Percentiles rank a stretch among this genome's conserved stretches.
Conservation (phyloP, 139 green algal species). For the Chlamydomonas sp. region DNA sequence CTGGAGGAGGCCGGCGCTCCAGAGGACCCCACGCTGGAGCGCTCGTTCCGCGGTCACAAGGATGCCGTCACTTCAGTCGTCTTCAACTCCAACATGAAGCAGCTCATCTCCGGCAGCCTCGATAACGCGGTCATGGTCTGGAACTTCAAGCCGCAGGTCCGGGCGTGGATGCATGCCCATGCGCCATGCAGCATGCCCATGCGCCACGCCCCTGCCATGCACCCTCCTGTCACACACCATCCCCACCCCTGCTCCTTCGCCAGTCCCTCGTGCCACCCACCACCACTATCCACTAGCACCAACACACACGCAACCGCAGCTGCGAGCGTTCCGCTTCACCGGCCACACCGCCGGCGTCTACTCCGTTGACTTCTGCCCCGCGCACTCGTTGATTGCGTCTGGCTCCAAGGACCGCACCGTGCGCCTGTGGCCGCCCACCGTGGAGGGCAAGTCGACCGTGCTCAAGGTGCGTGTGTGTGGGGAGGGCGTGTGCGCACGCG, state of each 20-base stretch:
- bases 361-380: conserved; percentile 65
- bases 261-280: too few relatives aligned
- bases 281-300: too few relatives aligned
- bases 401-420: conserved; percentile 78
- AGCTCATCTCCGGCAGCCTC: conserved; percentile 68
- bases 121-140: conserved; percentile 82
- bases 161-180: too few relatives aligned
- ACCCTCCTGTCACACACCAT: too few relatives aligned
- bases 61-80: conserved; percentile 67
- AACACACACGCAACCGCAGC: conserved; percentile 41
- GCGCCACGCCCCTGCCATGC: too few relatives aligned
- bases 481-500: too few relatives aligned
- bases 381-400: conserved; percentile 64
- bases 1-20: too few relatives aligned
- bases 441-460: conserved; percentile 74
- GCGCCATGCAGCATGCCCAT: too few relatives aligned
- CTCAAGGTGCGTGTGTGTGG: too few relatives aligned
- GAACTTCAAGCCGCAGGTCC: conserved; percentile 84
- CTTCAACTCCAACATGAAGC: conserved; percentile 82
- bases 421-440: conserved; percentile 75
- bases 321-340: too few relatives aligned
- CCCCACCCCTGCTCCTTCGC: too few relatives aligned
- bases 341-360: conserved; percentile 68
- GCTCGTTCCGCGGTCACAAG: conserved; percentile 75
- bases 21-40: conserved; percentile 69